Evolutionary conservation across 2,329 filamentous ascomycete species (phyloP).

Genomic region (Blastomyces emzantsi): DNA sequence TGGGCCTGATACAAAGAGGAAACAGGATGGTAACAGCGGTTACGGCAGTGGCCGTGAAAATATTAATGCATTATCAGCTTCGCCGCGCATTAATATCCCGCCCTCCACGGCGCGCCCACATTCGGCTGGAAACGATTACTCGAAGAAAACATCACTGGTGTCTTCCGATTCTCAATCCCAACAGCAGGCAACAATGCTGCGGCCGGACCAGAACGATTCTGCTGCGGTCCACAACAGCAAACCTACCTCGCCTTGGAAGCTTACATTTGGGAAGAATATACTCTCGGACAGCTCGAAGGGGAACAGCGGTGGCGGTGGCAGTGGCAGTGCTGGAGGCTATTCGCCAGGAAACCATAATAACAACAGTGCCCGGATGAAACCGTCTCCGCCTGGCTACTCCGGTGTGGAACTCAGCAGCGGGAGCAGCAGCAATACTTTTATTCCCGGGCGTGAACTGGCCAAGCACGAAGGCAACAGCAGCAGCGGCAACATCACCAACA

Average conservation of each 20-base stretch:
- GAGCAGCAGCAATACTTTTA: slow-evolving; percentile 1
- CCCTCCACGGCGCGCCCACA: neutral
- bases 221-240: slow-evolving; percentile 20
- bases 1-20: neutral
- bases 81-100: neutral
- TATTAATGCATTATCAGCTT: slow-evolving; percentile 5
- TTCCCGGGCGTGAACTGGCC: neutral
- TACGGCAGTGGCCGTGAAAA: neutral
- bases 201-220: slow-evolving; percentile 10
- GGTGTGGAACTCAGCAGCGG: slow-evolving; percentile 12
- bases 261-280: slow-evolving; percentile 27
- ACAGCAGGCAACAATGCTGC: slow-evolving; percentile 4
- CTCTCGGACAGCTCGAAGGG: slow-evolving; percentile 23
- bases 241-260: slow-evolving; percentile 29
- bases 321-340: slow-evolving; percentile 18
- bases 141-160: neutral
- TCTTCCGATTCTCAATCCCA: neutral
- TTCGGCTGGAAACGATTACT: neutral
- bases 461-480: slow-evolving; percentile 16
- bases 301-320: neutral
- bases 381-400: slow-evolving; percentile 18
- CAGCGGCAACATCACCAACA: slow-evolving; percentile 15
- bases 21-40: neutral
- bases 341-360: slow-evolving; percentile 18
- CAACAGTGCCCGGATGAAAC: slow-evolving; percentile 21